Evolutionary conservation across 129 eudicot species (phyloP), one percentile per base, ranked within the genome.

Genomic region (Artemisia tridentata): DNA sequence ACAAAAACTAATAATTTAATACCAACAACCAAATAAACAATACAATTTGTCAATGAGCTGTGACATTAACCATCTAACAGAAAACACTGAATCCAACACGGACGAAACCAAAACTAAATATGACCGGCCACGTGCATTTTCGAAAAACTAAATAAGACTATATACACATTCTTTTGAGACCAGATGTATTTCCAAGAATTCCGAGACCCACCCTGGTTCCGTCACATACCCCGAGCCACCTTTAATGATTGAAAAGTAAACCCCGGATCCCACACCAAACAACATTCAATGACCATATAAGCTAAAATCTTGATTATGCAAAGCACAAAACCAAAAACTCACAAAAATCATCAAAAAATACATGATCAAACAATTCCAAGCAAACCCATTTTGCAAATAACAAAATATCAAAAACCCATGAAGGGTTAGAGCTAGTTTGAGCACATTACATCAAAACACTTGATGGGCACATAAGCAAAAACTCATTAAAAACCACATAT

Each of bases 21-120:
- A 73, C 61, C 79, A 76, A 68, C 75, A 58, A 68, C 27, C 63
- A 66, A 29, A 62, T 54, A 76, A 57, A 34, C 70, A 59, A 68
- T 51, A 49, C 69, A 75, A 61, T 68, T 68, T n/a, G n/a, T n/a
- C n/a, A n/a, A n/a, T 68, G 69, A 67, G 68, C 51, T 68, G 68
- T 75, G 67, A 67, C 5, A 75, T 46, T 31, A 74, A 65, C n/a
- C 57, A 74, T 27, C 57, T 41, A 29, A 67, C 61, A 56, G 60
- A 66, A 75, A 57, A 43, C 47, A 59, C 47, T 25, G 23, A 72
- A 72, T n/a, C n/a, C n/a, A n/a, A n/a, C n/a, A n/a, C n/a, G 7
- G 9, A 45, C n/a, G n/a, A n/a, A n/a, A n/a, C n/a, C 34, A 0
- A 2, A 29, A 29, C 34, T 29, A 29, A 29, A 29, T 2, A 29